Percentiles rank a stretch among this genome's conserved stretches.
phyloP scores from a whole-genome alignment of 106 monocot genomes.

The Phalaenopsis aphrodite region DNA sequence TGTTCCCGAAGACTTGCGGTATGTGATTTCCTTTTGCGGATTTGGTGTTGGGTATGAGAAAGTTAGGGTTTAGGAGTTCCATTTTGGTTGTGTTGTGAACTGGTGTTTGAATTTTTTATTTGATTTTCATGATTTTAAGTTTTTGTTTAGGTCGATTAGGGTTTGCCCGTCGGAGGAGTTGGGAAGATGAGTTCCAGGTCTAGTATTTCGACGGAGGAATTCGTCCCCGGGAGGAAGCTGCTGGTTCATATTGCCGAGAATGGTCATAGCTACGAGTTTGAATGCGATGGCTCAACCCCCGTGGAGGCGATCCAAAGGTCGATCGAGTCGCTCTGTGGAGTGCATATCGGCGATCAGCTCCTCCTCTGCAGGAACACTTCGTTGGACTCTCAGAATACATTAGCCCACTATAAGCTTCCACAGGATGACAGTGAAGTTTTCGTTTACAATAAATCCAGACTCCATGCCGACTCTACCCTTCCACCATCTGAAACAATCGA shows the following conservation, averaged over 20 bases:
- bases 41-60: not conserved
- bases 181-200: conserved; percentile 67
- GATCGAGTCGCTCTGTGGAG: conserved; percentile 44
- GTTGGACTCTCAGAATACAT: conserved; percentile 46
- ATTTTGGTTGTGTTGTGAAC: not conserved
- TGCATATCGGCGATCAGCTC: conserved; percentile 59
- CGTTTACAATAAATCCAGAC: conserved; percentile 65
- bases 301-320: conserved; percentile 60
- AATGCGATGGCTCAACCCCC: conserved; percentile 66
- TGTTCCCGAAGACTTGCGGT: not conserved
- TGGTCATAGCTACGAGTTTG: conserved; percentile 85
- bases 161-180: not conserved
- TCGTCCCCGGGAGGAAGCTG: conserved; percentile 69
- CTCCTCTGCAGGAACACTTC: conserved; percentile 66
- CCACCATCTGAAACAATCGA: conserved; percentile 58
- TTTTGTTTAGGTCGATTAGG: not conserved
- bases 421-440: conserved; percentile 78
- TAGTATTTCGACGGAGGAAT: conserved; percentile 32
- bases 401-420: conserved; percentile 80
- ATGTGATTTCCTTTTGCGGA: not conserved
- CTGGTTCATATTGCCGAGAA: conserved; percentile 75
- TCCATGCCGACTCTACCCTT: conserved; percentile 44
- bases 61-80: conserved; percentile 1
- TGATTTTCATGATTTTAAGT: not conserved
- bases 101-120: not conserved